These are phyloP conservation scores for Moesziomyces globuligerus DNA, from an alignment of 1,284 basidiomycete species.

Conservation along the genomic window DNA sequence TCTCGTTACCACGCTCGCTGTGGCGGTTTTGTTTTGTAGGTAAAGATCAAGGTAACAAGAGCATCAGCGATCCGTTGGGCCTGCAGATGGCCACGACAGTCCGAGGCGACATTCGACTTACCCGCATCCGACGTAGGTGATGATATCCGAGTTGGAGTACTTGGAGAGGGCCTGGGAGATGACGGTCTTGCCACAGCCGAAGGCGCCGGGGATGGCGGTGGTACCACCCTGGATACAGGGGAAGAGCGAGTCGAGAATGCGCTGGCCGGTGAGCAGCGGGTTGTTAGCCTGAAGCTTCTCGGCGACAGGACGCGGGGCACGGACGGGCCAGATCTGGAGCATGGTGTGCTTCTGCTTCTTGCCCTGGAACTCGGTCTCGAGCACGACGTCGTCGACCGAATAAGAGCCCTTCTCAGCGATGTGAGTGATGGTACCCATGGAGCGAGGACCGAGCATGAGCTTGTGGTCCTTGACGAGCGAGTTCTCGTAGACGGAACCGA, in stretches of 20 bases:
- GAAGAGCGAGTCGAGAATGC: conserved; percentile 96
- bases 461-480: conserved; percentile 96
- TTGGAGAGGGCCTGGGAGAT: conserved; percentile 83
- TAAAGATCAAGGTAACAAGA: neutral
- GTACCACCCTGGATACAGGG: conserved; percentile 99
- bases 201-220: conserved; percentile 98
- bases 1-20: conserved; percentile 74
- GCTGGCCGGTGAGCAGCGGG: conserved; percentile 94
- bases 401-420: conserved; percentile 96
- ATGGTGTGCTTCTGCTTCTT: conserved; percentile 92
- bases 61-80: conserved; percentile 6
- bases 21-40: too few species aligned
- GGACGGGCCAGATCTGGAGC: conserved; percentile 99
- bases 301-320: conserved; percentile 91
- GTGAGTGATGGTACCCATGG: conserved; percentile 91
- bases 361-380: conserved; percentile 98
- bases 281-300: conserved; percentile 94
- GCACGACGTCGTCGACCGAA: conserved; percentile 88
- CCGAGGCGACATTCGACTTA: conserved; percentile 8
- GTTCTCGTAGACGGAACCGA: conserved; percentile 95
- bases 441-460: conserved; percentile 92
- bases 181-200: conserved; percentile 78
- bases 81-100: too few species aligned
- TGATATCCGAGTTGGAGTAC: conserved; percentile 99
- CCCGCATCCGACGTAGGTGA: conserved; percentile 96